Percentiles rank a stretch among this genome's conserved stretches.
These are phyloP conservation scores for Salvia rosmarinus DNA, from an alignment of 257 asterid species.

Conservation along the genomic window DNA sequence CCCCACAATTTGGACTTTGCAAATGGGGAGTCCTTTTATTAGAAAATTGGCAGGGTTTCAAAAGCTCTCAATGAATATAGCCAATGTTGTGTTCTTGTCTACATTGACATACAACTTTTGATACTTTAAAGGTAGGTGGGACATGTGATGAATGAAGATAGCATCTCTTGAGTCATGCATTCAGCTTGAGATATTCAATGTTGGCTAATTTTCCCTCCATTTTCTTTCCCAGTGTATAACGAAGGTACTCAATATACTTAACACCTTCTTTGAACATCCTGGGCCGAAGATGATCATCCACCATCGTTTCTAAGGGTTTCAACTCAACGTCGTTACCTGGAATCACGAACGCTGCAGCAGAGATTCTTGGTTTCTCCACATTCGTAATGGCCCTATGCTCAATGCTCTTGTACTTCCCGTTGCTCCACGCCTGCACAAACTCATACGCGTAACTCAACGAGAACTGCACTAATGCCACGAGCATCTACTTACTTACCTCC, in stretches of 20 bases:
- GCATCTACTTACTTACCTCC: constrained; percentile 34
- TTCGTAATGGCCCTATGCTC: constrained; percentile 49
- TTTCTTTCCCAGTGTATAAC: constrained; percentile 39
- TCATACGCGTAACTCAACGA: background rate
- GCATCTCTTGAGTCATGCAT: background rate
- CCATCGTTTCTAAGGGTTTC: constrained; percentile 38
- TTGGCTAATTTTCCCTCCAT: constrained; percentile 45
- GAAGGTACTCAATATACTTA: constrained; percentile 39
- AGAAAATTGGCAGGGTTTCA: too few species aligned
- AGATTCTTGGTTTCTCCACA: constrained; percentile 38
- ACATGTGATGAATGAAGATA: too few species aligned
- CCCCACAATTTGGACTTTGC: too few species aligned
- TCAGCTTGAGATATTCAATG: constrained; percentile 39
- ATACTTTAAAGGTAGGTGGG: too few species aligned
- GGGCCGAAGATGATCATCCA: constrained; percentile 33
- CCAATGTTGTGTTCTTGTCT: too few species aligned
- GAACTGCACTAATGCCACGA: background rate
- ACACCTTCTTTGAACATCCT: constrained; percentile 39
- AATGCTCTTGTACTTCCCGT: constrained; percentile 52
- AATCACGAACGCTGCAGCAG: constrained; percentile 44
- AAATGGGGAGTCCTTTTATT: too few species aligned
- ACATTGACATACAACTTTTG: too few species aligned
- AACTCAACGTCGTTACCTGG: constrained; percentile 45
- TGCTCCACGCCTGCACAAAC: constrained; percentile 51
- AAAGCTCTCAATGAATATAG: too few species aligned